Conservation (phyloP, 2,329 filamentous ascomycete genomes). For the Pseudogymnoascus sp. region DNA sequence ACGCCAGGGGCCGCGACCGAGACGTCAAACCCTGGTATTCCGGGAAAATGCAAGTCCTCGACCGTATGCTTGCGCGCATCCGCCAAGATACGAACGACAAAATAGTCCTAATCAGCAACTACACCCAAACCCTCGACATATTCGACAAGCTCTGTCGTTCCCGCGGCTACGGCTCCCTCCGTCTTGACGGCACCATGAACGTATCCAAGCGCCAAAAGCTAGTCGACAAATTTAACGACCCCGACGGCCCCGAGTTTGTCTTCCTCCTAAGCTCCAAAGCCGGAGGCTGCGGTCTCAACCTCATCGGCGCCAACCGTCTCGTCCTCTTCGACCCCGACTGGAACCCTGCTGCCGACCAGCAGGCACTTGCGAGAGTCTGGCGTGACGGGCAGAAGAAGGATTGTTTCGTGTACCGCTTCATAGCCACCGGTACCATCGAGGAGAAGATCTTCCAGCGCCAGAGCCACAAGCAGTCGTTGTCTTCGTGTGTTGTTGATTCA, state of each 20-base stretch:
- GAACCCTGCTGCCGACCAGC: slow-evolving; percentile 97
- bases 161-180: slow-evolving; percentile 74
- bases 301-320: slow-evolving; percentile 89
- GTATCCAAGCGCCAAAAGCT: slow-evolving; percentile 95
- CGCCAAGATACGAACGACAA: slow-evolving; percentile 97
- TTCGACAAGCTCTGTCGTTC: slow-evolving; percentile 86
- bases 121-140: slow-evolving; percentile 90
- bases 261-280: slow-evolving; percentile 97
- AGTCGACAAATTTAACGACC: slow-evolving; percentile 96
- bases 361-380: slow-evolving; percentile 95
- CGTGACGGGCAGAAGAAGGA: slow-evolving; percentile 98
- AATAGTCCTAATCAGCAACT: slow-evolving; percentile 97
- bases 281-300: slow-evolving; percentile 89
- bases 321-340: slow-evolving; percentile 96
- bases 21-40: slow-evolving; percentile 95
- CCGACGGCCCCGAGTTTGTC: slow-evolving; percentile 79
- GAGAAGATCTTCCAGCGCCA: slow-evolving; percentile 99
- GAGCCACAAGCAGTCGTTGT: slow-evolving; percentile 94
- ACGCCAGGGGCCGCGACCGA: slow-evolving; percentile 77
- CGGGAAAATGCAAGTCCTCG: slow-evolving; percentile 97
- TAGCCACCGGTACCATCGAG: slow-evolving; percentile 93
- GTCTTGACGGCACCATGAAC: slow-evolving; percentile 95
- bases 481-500: slow-evolving; percentile 91
- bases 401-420: slow-evolving; percentile 99
- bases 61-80: slow-evolving; percentile 93